Evolutionary conservation across 768 basidiomycete genomes (phyloP), one percentile per base, ranked within the genome.

Genomic region (Tricholomella constricta): DNA sequence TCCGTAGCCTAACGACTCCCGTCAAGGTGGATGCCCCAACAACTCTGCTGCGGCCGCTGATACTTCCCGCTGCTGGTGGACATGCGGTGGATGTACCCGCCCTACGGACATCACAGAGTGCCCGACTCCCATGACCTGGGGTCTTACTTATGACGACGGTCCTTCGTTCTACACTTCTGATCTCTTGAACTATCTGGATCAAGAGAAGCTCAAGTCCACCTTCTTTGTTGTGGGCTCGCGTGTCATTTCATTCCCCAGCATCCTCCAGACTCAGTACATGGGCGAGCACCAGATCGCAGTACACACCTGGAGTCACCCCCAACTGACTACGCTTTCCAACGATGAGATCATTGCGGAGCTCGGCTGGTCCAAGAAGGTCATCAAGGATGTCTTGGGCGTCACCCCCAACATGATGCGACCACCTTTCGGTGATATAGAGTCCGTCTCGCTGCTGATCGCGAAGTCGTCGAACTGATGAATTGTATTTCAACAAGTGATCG

Each of bases 171-270:
- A 89, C 70, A 94, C 91, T 1, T 79, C 89, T 11, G 73, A 86
- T 38, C 78, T 96, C 8, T 74, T 95, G 55, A 65, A 78, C 48
- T 94, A 89, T 69, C 76, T 94, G 29, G 78, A 85, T 53, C 65
- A 79, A 37, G 63, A 78, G 45, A 72, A 84, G 45, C 75, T 95
- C 66, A 85, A 82, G 65, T 80, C 90, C 2, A 96, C 94, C 1
- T 93, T 95, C 78, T 96, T 94, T 69, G 80, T 85, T 55, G 89
- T 94, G 55, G 91, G 93, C 42, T 93, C 91, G 17, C 85, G 92
- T 46, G 83, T 74, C 41, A 79, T 92, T 56, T 84, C 83, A 0
- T 82, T 84, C 68, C 91, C 91, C 1, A 67, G 72, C 20, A 83
- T 83, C 59, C 71, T 91, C 7, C 90, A 89, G 64, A 69, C 78